Percentiles rank a stretch among this genome's conserved stretches.
Conservation (phyloP, 164 flowering plant genomes). For the Pachysandra terminalis region DNA sequence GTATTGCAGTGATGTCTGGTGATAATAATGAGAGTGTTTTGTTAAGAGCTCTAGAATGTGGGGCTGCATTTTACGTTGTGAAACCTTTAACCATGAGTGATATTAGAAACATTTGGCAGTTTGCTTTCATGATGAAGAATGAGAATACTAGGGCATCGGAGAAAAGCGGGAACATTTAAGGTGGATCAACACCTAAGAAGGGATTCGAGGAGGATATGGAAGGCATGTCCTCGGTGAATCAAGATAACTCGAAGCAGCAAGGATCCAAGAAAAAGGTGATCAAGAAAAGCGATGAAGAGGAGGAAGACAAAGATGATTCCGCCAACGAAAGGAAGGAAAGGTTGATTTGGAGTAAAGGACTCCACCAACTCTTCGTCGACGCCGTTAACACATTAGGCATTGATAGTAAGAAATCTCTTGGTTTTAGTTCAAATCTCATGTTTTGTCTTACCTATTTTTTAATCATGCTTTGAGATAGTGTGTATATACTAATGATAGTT, state of each 20-base stretch:
- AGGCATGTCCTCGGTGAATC: slow-evolving; percentile 8
- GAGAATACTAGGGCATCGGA: neutral
- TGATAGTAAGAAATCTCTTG: slow-evolving; percentile 12
- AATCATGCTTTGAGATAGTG: too few relatives aligned
- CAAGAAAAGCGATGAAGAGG: neutral
- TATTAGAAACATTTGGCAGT: slow-evolving; percentile 20
- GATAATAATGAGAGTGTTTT: slow-evolving; percentile 9
- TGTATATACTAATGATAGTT: neutral
- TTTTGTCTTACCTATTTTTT: neutral
- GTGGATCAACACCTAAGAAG: neutral
- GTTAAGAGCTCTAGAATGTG: slow-evolving; percentile 10
- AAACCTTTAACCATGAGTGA: slow-evolving; percentile 14
- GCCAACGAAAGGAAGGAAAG: slow-evolving; percentile 13
- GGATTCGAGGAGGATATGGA: neutral
- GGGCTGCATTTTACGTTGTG: slow-evolving; percentile 11
- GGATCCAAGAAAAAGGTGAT: neutral
- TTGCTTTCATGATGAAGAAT: neutral
- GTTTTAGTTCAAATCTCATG: neutral
- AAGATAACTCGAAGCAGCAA: neutral
- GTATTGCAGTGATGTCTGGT: slow-evolving; percentile 23
- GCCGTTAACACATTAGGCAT: slow-evolving; percentile 15
- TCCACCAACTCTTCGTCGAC: slow-evolving; percentile 15
- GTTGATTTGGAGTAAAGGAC: slow-evolving; percentile 13
- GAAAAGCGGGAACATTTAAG: neutral
- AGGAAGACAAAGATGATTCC: slow-evolving; percentile 1